Conservation (phyloP, 2,329 filamentous ascomycete species). For the Graphilbum ipis-grandicollis region DNA sequence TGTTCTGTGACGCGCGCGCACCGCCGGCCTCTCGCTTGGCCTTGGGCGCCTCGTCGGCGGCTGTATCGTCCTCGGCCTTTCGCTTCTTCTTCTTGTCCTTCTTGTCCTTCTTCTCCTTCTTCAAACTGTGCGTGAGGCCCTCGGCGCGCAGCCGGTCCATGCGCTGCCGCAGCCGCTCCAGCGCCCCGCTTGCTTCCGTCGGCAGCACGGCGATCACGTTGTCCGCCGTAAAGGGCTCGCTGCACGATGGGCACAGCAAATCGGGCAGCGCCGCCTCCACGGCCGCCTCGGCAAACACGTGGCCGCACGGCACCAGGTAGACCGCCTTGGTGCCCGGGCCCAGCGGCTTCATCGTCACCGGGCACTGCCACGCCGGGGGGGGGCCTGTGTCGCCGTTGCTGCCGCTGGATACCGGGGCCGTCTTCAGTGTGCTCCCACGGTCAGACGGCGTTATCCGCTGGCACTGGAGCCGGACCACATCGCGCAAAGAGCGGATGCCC, state of each 20-base stretch:
- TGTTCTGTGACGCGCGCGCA: no score
- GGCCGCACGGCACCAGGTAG: slow-evolving; percentile 86
- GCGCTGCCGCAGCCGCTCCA: slow-evolving; percentile 47
- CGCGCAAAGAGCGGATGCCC: slow-evolving; percentile 63
- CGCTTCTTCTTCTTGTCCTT: slow-evolving; percentile 46
- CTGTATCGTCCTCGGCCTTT: slow-evolving; percentile 10
- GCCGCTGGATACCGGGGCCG: not conserved
- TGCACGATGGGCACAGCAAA: slow-evolving; percentile 52
- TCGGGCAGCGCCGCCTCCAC: slow-evolving; percentile 58
- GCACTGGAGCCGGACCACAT: slow-evolving; percentile 77
- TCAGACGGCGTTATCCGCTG: no score
- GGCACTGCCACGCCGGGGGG: slow-evolving; percentile 51
- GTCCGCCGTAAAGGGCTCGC: slow-evolving; percentile 49
- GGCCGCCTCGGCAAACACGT: slow-evolving; percentile 78
- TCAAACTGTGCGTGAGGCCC: slow-evolving; percentile 71
- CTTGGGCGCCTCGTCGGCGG: no score
- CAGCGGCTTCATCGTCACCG: slow-evolving; percentile 71
- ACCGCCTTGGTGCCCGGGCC: slow-evolving; percentile 66
- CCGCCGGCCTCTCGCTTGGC: no score
- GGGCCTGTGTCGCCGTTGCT: slow-evolving; percentile 22
- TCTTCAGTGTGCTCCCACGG: slow-evolving; percentile 7
- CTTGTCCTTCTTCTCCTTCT: slow-evolving; percentile 57
- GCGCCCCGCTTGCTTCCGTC: slow-evolving; percentile 49
- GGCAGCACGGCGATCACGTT: slow-evolving; percentile 77
- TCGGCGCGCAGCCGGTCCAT: slow-evolving; percentile 45